A percentile compares a stretch with the other conserved stretches of the same genome.
These are phyloP conservation scores for Sporisorium exsertum DNA, from an alignment of 1,284 basidiomycete species.

Conservation along the genomic window DNA sequence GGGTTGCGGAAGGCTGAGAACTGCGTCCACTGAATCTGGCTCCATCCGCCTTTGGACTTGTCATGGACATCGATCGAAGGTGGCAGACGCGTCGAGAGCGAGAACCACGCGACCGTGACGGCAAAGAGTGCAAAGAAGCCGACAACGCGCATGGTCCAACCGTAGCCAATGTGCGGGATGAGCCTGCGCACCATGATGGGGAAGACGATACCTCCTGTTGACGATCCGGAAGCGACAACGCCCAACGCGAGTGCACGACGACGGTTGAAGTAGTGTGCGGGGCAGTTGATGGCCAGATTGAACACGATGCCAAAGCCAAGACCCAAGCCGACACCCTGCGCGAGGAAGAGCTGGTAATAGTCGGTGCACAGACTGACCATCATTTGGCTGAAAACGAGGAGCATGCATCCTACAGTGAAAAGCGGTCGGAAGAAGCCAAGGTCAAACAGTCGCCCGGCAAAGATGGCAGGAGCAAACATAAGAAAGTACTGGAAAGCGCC, in stretches of 20 bases:
- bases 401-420: slow-evolving; percentile 31
- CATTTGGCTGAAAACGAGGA: slow-evolving; percentile 54
- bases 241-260: slow-evolving; percentile 49
- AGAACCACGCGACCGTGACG: slow-evolving; percentile 36
- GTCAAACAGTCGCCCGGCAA: slow-evolving; percentile 54
- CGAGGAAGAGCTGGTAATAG: slow-evolving; percentile 61
- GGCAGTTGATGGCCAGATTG: slow-evolving; percentile 41
- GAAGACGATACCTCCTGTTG: slow-evolving; percentile 57
- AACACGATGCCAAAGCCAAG: slow-evolving; percentile 55
- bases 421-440: slow-evolving; percentile 49
- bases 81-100: slow-evolving; percentile 43
- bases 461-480: slow-evolving; percentile 41
- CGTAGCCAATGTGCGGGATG: slow-evolving; percentile 52
- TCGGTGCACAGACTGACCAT: slow-evolving; percentile 58
- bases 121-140: slow-evolving; percentile 53
- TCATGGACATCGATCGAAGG: slow-evolving; percentile 43
- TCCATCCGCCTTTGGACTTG: slow-evolving; percentile 50
- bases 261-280: slow-evolving; percentile 45
- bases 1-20: slow-evolving; percentile 47
- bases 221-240: slow-evolving; percentile 52
- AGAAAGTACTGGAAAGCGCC: slow-evolving; percentile 56
- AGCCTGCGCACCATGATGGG: slow-evolving; percentile 53
- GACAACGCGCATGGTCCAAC: slow-evolving; percentile 51
- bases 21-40: slow-evolving; percentile 38
- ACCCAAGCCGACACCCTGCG: slow-evolving; percentile 58